Conservation (phyloP, 768 basidiomycete genomes). For the Suillus cothurnatus region DNA sequence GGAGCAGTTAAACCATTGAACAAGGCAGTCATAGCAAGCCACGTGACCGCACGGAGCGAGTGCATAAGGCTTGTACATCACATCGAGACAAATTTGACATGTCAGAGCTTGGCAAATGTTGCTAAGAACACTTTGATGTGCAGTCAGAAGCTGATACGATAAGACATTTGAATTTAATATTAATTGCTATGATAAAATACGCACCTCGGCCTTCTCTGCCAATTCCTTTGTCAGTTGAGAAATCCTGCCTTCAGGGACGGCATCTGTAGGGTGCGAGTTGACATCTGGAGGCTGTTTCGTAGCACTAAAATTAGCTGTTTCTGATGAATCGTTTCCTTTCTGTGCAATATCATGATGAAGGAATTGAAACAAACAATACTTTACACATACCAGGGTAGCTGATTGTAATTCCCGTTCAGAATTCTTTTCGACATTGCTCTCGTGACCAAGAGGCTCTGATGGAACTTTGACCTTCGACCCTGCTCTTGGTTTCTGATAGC, state of each 20-base stretch:
- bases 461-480: too few relatives aligned
- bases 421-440: not conserved
- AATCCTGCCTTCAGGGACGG: constrained; percentile 27
- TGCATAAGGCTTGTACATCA: constrained; percentile 72
- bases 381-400: not conserved
- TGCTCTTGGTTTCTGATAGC: not conserved
- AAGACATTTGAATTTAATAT: constrained; percentile 5
- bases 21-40: constrained; percentile 69
- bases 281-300: not conserved
- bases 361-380: not conserved
- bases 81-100: constrained; percentile 80
- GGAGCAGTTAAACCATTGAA: constrained; percentile 74
- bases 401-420: too few relatives aligned
- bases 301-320: not conserved
- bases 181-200: constrained; percentile 14
- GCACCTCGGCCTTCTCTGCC: constrained; percentile 40
- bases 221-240: constrained; percentile 48
- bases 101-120: constrained; percentile 65
- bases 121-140: constrained; percentile 54
- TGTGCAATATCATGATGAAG: not conserved
- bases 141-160: constrained; percentile 44
- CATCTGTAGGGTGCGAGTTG: too few relatives aligned
- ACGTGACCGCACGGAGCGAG: constrained; percentile 78
- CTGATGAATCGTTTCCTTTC: not conserved
- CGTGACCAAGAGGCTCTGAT: not conserved